Conservation (phyloP, 164 flowering plant species). For the Taxillus chinensis region DNA sequence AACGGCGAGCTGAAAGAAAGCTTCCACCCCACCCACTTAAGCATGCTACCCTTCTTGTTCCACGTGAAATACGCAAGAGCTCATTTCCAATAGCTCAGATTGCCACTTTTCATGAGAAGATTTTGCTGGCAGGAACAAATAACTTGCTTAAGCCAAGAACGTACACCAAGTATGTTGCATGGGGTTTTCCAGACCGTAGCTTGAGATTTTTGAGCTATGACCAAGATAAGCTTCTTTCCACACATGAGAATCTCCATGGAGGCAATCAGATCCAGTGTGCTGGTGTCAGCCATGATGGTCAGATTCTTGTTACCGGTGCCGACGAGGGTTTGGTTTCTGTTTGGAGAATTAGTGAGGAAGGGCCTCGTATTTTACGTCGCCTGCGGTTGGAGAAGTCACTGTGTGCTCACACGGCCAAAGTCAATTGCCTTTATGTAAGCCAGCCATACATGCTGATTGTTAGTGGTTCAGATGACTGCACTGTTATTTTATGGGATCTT, state of each 20-base stretch:
- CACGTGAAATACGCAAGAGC: conserved; percentile 61
- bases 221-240: conserved; percentile 81
- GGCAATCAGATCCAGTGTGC: conserved; percentile 86
- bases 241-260: conserved; percentile 92
- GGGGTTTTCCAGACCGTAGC: conserved; percentile 97
- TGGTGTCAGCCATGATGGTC: conserved; percentile 87
- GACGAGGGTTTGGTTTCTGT: conserved; percentile 77
- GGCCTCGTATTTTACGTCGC: conserved; percentile 39
- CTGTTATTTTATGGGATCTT: conserved; percentile 89
- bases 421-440: conserved; percentile 77
- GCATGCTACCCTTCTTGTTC: conserved; percentile 51
- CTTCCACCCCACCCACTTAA: conserved; percentile 70
- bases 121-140: conserved; percentile 68
- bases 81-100: conserved; percentile 58
- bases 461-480: conserved; percentile 94
- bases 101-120: conserved; percentile 52
- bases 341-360: conserved; percentile 68
- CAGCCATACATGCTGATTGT: conserved; percentile 91
- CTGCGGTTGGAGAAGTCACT: conserved; percentile 67
- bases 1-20: conserved; percentile 68
- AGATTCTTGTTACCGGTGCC: conserved; percentile 75
- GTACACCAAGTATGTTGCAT: conserved; percentile 69
- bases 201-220: conserved; percentile 85
- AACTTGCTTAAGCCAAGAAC: conserved; percentile 77
- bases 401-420: conserved; percentile 74